Conservation (phyloP, 2,329 filamentous ascomycete species). For the Cryphonectria naterciae region DNA sequence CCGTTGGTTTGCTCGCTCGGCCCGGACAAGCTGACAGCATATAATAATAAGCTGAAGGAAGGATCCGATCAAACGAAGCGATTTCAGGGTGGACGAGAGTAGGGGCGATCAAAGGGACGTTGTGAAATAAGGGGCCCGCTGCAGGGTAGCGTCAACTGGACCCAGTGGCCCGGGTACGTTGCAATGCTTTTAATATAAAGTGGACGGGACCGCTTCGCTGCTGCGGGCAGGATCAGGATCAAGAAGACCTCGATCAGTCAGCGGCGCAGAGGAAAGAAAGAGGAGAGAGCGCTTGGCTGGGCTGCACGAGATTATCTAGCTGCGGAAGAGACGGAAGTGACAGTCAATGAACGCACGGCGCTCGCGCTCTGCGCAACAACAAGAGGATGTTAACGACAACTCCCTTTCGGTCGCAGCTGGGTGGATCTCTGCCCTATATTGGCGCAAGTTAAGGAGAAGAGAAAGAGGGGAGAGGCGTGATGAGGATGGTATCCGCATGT, state of each 20-base stretch:
- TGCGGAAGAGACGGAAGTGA: constrained; percentile 9
- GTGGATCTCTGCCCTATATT: constrained; percentile 26
- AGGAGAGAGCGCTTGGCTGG: neutral
- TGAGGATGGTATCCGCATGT: neutral
- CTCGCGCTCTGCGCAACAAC: constrained; percentile 20
- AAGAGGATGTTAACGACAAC: constrained; percentile 14
- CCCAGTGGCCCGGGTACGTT: constrained; percentile 20
- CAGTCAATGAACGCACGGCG: constrained; percentile 10
- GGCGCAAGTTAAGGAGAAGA: constrained; percentile 18
- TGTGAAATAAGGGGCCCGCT: constrained; percentile 23
- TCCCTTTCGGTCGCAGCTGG: constrained; percentile 21
- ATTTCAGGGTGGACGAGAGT: constrained; percentile 14
- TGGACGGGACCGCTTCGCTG: constrained; percentile 22
- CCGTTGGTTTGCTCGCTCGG: constrained; percentile 14
- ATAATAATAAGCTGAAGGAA: constrained; percentile 21
- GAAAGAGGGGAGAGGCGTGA: constrained; percentile 11
- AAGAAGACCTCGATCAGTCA: constrained; percentile 13
- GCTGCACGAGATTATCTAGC: constrained; percentile 6
- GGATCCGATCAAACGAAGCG: constrained; percentile 17
- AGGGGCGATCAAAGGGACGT: constrained; percentile 21
- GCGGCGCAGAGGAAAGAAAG: neutral
- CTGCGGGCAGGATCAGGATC: constrained; percentile 17
- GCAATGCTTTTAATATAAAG: constrained; percentile 29
- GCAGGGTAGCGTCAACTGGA: constrained; percentile 13
- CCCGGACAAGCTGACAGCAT: constrained; percentile 22